Conservation (phyloP, 2,329 filamentous ascomycete genomes). For the Epichloe bromicola region DNA sequence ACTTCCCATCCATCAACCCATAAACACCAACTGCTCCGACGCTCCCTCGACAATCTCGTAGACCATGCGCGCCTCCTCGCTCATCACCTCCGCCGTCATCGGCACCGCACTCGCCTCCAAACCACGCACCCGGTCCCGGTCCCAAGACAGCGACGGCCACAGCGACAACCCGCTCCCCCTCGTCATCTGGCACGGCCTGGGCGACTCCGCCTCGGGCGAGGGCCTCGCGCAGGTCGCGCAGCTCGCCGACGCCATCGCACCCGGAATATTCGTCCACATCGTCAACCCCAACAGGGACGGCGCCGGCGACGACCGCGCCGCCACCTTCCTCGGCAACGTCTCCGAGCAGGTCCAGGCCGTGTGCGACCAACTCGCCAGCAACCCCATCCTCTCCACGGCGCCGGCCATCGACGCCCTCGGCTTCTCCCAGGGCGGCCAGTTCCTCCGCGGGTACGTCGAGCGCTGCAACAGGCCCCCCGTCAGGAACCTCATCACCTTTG, state of each 20-base stretch:
- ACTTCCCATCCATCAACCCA: too few relatives aligned
- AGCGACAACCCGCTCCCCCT: conserved; percentile 67
- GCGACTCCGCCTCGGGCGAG: conserved; percentile 62
- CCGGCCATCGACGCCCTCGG: conserved; percentile 82
- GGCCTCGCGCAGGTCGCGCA: conserved; percentile 65
- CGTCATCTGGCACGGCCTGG: conserved; percentile 83
- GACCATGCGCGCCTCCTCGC: conserved; percentile 7
- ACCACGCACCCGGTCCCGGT: conserved; percentile 9
- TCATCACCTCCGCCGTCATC: conserved; percentile 10
- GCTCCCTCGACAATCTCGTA: too few relatives aligned
- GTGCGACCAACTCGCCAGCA: conserved; percentile 60
- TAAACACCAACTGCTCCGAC: too few relatives aligned
- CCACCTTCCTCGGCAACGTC: conserved; percentile 85
- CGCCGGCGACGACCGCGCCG: conserved; percentile 53
- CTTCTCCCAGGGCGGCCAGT: conserved; percentile 92
- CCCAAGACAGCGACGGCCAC: conserved; percentile 33
- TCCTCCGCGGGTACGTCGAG: conserved; percentile 83
- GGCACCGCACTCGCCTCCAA: conserved; percentile 16
- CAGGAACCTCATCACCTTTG: conserved; percentile 73
- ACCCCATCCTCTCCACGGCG: conserved; percentile 70
- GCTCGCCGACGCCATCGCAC: conserved; percentile 67
- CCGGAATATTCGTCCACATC: conserved; percentile 41
- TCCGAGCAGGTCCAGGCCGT: conserved; percentile 64
- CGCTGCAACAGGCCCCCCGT: conserved; percentile 73
- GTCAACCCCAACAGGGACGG: conserved; percentile 24